A percentile compares a stretch with the other conserved stretches of the same genome.
phyloP scores from a whole-genome alignment of 805 yeast genomes.

The Cyberlindnera veronae region DNA sequence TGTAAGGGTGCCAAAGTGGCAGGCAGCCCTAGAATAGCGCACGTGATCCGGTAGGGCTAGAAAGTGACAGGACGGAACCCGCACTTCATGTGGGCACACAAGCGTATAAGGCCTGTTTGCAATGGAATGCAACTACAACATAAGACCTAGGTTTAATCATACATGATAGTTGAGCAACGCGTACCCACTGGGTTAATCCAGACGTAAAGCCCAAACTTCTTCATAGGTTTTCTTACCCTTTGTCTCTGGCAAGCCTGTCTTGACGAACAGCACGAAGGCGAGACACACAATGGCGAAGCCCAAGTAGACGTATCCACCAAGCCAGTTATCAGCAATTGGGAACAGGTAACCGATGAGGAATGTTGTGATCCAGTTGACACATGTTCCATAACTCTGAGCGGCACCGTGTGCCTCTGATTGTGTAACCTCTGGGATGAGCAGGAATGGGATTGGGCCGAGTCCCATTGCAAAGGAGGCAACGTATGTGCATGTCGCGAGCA shows the following conservation, averaged over 20 bases:
- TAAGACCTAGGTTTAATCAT: no score
- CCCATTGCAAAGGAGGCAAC: conserved; percentile 89
- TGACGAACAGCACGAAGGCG: conserved; percentile 45
- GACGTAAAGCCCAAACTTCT: conserved; percentile 57
- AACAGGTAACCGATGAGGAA: conserved; percentile 77
- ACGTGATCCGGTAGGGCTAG: no score
- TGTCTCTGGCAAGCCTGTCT: conserved; percentile 65
- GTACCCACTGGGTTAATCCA: conserved; percentile 11
- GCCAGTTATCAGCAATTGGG: conserved; percentile 59
- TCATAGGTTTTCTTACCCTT: conserved; percentile 58
- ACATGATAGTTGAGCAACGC: not conserved
- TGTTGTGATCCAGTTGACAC: conserved; percentile 88
- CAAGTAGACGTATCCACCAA: conserved; percentile 80
- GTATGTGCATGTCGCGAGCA: conserved; percentile 63
- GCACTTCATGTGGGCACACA: no score
- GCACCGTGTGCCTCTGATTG: conserved; percentile 73
- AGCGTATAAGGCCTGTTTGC: no score
- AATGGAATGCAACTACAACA: not conserved
- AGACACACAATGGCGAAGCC: conserved; percentile 62
- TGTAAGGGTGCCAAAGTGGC: no score
- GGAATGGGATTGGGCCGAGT: conserved; percentile 92
- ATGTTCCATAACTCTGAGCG: conserved; percentile 92
- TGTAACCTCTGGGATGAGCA: conserved; percentile 84
- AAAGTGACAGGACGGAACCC: no score
- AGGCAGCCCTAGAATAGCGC: no score